phyloP scores from a whole-genome alignment of 2,329 filamentous ascomycete genomes.

The Huntiella decipiens region DNA sequence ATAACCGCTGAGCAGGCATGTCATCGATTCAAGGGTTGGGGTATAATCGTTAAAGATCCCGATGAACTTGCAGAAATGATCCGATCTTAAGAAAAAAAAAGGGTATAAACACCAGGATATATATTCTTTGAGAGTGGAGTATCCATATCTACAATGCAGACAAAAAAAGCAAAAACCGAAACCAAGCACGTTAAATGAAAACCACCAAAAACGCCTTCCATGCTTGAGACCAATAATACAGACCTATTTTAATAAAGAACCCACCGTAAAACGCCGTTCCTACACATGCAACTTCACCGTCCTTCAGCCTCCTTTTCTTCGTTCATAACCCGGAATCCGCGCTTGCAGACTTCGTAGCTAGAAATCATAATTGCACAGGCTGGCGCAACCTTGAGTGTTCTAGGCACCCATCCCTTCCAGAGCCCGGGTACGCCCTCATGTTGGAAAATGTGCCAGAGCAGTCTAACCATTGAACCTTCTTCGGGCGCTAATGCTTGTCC shows the following conservation, averaged over 20 bases:
- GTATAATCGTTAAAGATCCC: no score
- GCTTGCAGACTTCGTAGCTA: conserved; percentile 91
- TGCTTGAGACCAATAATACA: no score
- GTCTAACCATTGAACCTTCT: conserved; percentile 56
- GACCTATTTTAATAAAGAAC: no score
- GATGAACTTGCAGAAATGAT: no score
- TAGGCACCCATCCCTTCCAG: conserved; percentile 79
- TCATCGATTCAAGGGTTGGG: no score
- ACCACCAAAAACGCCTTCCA: background rate
- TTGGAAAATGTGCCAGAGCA: conserved; percentile 80
- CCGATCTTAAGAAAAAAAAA: no score
- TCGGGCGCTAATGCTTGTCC: conserved; percentile 41
- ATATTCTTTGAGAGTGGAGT: no score
- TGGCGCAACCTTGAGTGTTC: conserved; percentile 85
- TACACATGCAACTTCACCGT: background rate
- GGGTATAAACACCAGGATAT: no score
- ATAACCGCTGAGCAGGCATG: no score
- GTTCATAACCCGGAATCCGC: conserved; percentile 62
- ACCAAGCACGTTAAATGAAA: background rate
- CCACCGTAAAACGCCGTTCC: background rate
- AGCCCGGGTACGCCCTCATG: conserved; percentile 66
- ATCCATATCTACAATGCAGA: background rate
- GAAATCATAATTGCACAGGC: conserved; percentile 99
- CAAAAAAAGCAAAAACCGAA: background rate
- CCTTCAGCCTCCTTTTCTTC: conserved; percentile 19